These are phyloP conservation scores for Aspergillus sp. DNA, from an alignment of 2,329 filamentous ascomycete species.

Conservation along the genomic window DNA sequence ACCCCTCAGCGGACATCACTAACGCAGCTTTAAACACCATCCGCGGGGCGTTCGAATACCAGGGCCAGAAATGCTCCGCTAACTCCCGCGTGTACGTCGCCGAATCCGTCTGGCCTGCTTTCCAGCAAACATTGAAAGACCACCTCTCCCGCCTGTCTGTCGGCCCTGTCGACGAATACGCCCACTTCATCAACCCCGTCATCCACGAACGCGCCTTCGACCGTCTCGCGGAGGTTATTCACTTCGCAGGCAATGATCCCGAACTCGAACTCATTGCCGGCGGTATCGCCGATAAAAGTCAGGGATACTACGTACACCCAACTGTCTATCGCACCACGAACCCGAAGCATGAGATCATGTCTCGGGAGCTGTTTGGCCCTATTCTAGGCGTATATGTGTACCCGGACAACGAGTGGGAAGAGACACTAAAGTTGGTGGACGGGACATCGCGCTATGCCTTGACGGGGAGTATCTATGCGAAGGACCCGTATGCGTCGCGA, in stretches of 20 bases:
- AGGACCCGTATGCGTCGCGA: conserved; percentile 48
- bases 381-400: conserved; percentile 75
- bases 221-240: conserved; percentile 73
- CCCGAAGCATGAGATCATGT: conserved; percentile 71
- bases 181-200: conserved; percentile 75
- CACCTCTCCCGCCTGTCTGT: conserved; percentile 65
- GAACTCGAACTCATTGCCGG: conserved; percentile 74
- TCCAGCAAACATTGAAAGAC: conserved; percentile 64
- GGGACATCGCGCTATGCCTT: conserved; percentile 42
- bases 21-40: conserved; percentile 81
- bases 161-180: conserved; percentile 70
- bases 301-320: conserved; percentile 76
- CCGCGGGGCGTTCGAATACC: conserved; percentile 83
- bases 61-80: conserved; percentile 88
- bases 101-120: conserved; percentile 69
- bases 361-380: conserved; percentile 79
- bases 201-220: conserved; percentile 81
- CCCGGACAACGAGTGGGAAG: conserved; percentile 64
- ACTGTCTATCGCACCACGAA: conserved; percentile 76
- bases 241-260: conserved; percentile 70
- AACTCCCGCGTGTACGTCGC: conserved; percentile 79
- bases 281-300: conserved; percentile 69
- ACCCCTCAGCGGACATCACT: conserved; percentile 71
- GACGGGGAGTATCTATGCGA: conserved; percentile 45
- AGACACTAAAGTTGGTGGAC: conserved; percentile 51